Evolutionary conservation across 345 rosid species (phyloP).

Genomic region (Euphorbia pulcherrima): DNA sequence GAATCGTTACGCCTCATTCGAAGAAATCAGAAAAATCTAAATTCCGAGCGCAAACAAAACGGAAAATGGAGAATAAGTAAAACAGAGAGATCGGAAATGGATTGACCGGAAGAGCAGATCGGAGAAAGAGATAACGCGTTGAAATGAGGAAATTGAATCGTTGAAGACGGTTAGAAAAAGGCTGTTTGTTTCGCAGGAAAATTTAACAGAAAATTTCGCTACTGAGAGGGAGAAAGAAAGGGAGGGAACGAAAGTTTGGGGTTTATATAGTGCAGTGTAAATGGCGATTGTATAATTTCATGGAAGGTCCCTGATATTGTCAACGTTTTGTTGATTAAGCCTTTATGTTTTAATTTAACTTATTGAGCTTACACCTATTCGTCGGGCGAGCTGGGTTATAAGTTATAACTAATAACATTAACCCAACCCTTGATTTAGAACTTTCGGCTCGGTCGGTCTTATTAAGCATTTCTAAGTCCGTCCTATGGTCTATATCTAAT

Average conservation of each 20-base stretch:
- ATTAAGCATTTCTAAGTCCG: no score
- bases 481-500: no score
- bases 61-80: not conserved
- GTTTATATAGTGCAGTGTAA: not conserved
- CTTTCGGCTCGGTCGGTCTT: no score
- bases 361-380: no score
- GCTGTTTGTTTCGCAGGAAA: slow-evolving; percentile 16
- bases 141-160: not conserved
- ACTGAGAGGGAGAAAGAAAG: slow-evolving; percentile 2
- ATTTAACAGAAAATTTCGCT: not conserved
- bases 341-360: no score
- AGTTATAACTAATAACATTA: no score
- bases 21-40: slow-evolving; percentile 19
- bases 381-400: no score
- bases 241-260: not conserved
- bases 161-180: not conserved
- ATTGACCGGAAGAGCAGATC: not conserved
- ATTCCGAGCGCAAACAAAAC: not conserved
- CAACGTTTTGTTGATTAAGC: no score
- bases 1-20: slow-evolving; percentile 69
- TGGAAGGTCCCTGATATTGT: no score
- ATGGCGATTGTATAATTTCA: no score
- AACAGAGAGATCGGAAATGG: not conserved
- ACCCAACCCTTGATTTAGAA: no score
- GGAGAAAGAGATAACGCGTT: not conserved